Percentiles rank a stretch among this genome's conserved stretches.
These are phyloP conservation scores for Trichocomaceae sp. DNA, from an alignment of 2,329 filamentous ascomycete genomes.

Conservation along the genomic window DNA sequence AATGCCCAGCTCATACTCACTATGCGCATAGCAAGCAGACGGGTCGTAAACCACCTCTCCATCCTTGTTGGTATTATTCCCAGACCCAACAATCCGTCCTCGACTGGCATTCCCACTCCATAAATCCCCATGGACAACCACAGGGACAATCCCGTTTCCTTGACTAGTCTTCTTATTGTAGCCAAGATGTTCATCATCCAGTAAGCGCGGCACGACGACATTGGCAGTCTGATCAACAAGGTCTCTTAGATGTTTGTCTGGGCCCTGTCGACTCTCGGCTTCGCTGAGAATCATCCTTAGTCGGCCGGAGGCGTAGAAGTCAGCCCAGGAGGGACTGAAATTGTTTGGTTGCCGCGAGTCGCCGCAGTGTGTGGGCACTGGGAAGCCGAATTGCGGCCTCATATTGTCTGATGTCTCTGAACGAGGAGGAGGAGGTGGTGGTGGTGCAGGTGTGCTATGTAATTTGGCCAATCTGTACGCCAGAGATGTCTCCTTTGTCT, in stretches of 20 bases:
- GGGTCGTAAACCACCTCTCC: slow-evolving; percentile 64
- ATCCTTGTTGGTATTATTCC: slow-evolving; percentile 24
- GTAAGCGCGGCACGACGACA: slow-evolving; percentile 66
- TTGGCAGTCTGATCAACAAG: slow-evolving; percentile 60
- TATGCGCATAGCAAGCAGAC: slow-evolving; percentile 74
- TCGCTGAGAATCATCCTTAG: slow-evolving; percentile 58
- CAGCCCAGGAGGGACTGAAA: slow-evolving; percentile 67
- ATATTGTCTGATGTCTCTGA: slow-evolving; percentile 15
- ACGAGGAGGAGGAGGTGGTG: slow-evolving; percentile 13
- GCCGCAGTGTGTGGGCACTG: slow-evolving; percentile 78
- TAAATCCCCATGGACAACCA: slow-evolving; percentile 84
- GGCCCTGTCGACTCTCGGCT: slow-evolving; percentile 56
- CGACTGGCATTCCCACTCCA: slow-evolving; percentile 79
- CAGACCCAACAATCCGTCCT: slow-evolving; percentile 52
- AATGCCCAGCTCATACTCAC: slow-evolving; percentile 85
- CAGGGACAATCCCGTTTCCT: slow-evolving; percentile 59
- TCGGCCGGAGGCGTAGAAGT: slow-evolving; percentile 75
- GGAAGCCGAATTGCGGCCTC: slow-evolving; percentile 68
- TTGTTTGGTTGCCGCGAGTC: slow-evolving; percentile 74
- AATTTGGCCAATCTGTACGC: slow-evolving; percentile 71
- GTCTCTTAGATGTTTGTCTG: slow-evolving; percentile 54
- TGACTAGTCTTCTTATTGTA: slow-evolving; percentile 29
- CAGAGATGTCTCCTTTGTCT: slow-evolving; percentile 46
- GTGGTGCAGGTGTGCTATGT: slow-evolving; percentile 67
- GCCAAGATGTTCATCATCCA: slow-evolving; percentile 61